Conservation (phyloP, 78 protist species). For the Dictyostelium brefeldianum region DNA sequence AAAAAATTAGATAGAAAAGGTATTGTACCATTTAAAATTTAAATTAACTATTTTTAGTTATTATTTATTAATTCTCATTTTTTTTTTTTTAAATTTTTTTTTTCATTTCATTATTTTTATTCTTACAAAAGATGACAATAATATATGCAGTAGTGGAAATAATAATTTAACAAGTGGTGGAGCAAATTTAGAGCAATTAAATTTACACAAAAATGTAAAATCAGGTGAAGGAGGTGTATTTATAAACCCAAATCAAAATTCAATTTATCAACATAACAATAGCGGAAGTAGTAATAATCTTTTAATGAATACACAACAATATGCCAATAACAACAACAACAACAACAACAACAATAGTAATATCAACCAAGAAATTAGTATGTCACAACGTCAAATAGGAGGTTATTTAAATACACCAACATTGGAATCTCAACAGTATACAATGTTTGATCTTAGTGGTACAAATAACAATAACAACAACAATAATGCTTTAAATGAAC, state of each 20-base stretch:
- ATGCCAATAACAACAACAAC: neutral
- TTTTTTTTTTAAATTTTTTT: too few relatives aligned
- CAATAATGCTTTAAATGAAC: neutral
- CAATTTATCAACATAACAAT: neutral
- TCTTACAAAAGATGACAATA: too few relatives aligned
- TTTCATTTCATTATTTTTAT: too few relatives aligned
- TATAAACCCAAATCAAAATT: neutral
- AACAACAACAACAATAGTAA: neutral
- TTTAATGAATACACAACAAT: neutral
- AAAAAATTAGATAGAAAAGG: constrained; percentile 2
- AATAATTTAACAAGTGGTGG: neutral
- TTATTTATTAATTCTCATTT: too few relatives aligned
- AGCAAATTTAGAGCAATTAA: neutral
- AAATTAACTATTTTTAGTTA: too few relatives aligned
- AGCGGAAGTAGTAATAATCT: too few relatives aligned
- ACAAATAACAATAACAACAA: neutral
- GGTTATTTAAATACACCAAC: constrained; percentile 15
- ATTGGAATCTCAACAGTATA: neutral
- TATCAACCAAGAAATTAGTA: neutral
- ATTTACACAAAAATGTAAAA: constrained; percentile 1
- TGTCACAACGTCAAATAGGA: neutral
- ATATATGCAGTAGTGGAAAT: neutral
- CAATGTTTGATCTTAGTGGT: neutral
- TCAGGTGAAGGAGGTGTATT: neutral
- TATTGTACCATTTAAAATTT: neutral